Evolutionary conservation across 805 yeast species (phyloP), one percentile per base, ranked within the genome.

Genomic region (Lachancea nothofagi): DNA sequence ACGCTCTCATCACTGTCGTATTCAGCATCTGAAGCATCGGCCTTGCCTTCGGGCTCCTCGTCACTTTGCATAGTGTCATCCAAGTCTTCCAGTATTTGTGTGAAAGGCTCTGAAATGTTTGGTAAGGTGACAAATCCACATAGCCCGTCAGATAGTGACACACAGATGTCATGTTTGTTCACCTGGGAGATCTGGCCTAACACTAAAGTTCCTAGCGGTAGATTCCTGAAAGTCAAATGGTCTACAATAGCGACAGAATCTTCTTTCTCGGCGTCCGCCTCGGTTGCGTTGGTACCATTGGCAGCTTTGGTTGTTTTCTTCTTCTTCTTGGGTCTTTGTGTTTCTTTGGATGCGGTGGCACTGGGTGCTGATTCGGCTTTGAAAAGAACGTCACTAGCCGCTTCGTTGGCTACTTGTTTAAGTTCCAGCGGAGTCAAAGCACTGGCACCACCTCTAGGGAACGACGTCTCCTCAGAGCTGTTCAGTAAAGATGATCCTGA

Each of bases 381-480:
- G 46, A 85, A 84, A 36, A 89, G 67, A 29, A 85, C 93, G 65
- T 93, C 98, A 47, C 75, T 77, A 17, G 89, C 80, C 35, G 90
- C 99, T 62, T 90, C 95, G 58, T 87, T 88, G 29, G 95, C 81
- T 37, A 90, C 90, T 57, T 87, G 93, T 60, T 87, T 88, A 49
- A 87, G 78, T 64, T 93, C 99, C 49, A 93, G 67, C 5, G 97
- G 88, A 3, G 95, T 77, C 55, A 93, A 72, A 19, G 78, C 85
- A 20, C 90, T 75, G 9, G 82, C 78, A 36, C 98, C 98, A 52
- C 98, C 98, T 77, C 99, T 83, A 36, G 98, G 98, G 59, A 93
- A 93, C 13, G 74, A 59, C 18, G 61, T 61, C 29, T 64, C 69
- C 22, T 66, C 70, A 29, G 61, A 52, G 24, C 50, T 50, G 34